phyloP scores from a whole-genome alignment of 2,329 filamentous ascomycete genomes.

The Aspergillus flavus region DNA sequence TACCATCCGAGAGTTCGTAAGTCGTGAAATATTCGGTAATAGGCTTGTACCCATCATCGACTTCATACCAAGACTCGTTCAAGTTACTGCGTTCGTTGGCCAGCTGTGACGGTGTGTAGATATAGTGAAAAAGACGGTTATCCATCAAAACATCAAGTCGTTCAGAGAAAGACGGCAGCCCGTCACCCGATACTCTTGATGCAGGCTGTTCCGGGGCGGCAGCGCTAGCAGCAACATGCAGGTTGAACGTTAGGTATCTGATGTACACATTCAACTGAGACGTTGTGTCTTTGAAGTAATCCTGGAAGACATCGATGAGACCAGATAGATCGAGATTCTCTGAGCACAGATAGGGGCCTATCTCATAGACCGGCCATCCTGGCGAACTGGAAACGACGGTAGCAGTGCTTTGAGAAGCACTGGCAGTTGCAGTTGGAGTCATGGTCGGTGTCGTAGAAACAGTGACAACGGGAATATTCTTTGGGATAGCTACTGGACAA shows the following conservation, averaged over 20 bases:
- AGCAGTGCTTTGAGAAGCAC: constrained; percentile 24
- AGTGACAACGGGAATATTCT: constrained; percentile 24
- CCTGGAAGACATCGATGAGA: constrained; percentile 54
- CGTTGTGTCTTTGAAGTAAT: constrained; percentile 57
- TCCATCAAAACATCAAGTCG: constrained; percentile 53
- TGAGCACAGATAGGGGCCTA: constrained; percentile 61
- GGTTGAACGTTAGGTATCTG: constrained; percentile 58
- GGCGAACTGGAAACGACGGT: constrained; percentile 27
- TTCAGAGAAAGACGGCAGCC: constrained; percentile 49
- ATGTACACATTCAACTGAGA: constrained; percentile 59
- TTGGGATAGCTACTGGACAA: constrained; percentile 60
- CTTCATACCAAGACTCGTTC: constrained; percentile 60
- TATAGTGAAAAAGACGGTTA: constrained; percentile 50
- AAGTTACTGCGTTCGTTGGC: constrained; percentile 57
- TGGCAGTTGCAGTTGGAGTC: constrained; percentile 24
- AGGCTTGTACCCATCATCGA: constrained; percentile 46
- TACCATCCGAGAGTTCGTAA: constrained; percentile 36
- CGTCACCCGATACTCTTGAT: constrained; percentile 39
- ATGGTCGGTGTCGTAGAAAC: constrained; percentile 22
- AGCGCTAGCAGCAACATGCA: constrained; percentile 58
- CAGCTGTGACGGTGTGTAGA: constrained; percentile 59
- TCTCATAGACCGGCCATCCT: constrained; percentile 42
- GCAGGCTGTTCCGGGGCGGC: constrained; percentile 47
- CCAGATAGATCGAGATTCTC: constrained; percentile 53
- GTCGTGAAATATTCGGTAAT: constrained; percentile 56